Conservation (phyloP, 129 eudicot species). For the Ambrosia artemisiifolia region DNA sequence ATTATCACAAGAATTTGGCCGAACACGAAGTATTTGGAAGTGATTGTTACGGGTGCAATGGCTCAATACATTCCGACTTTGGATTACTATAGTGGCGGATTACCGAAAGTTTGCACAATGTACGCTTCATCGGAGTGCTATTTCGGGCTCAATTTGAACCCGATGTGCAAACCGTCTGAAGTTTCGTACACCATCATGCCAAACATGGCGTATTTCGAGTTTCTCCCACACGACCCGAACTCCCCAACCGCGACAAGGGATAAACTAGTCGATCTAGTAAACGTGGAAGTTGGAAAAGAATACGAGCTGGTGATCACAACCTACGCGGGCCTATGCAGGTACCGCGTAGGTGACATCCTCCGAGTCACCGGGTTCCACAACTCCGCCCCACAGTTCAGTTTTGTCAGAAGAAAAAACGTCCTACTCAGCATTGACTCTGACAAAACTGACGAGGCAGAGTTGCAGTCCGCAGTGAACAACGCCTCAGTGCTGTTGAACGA, state of each 20-base stretch:
- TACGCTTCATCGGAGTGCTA: conserved; percentile 92
- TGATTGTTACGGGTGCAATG: conserved; percentile 95
- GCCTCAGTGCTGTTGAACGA: conserved; percentile 46
- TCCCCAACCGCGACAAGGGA: conserved; percentile 35
- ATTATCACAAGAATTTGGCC: conserved; percentile 88
- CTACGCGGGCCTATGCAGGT: conserved; percentile 79
- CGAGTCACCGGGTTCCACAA: conserved; percentile 95
- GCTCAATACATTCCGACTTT: conserved; percentile 90
- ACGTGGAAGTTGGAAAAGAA: conserved; percentile 79
- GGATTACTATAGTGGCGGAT: conserved; percentile 75
- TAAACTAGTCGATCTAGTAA: conserved; percentile 66
- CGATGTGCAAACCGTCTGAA: conserved; percentile 81
- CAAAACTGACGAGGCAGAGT: conserved; percentile 91
- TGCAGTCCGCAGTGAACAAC: conserved; percentile 65
- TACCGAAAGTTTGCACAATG: conserved; percentile 89
- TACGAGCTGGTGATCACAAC: conserved; percentile 91
- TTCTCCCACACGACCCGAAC: conserved; percentile 62
- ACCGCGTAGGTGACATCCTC: conserved; percentile 94
- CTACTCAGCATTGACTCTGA: conserved; percentile 83
- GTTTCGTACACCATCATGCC: conserved; percentile 98
- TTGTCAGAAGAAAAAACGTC: conserved; percentile 74
- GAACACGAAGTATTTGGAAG: conserved; percentile 82
- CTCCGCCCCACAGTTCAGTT: conserved; percentile 88
- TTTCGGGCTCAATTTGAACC: conserved; percentile 93
- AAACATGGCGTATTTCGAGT: conserved; percentile 96